These are phyloP conservation scores for Luzula sylvatica DNA, from an alignment of 176 grass and related monocot species.

Conservation along the genomic window DNA sequence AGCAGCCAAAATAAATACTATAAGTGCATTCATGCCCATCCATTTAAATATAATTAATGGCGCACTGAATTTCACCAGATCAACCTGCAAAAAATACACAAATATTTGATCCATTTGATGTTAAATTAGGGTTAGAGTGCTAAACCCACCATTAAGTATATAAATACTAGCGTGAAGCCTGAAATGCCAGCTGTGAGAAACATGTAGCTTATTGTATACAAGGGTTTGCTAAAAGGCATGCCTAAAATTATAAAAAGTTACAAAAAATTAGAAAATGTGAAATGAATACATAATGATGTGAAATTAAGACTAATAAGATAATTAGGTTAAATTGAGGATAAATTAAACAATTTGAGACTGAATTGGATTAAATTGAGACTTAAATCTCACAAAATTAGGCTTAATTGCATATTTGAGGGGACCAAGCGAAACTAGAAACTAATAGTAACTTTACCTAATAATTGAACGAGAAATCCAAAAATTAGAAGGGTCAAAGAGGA, in stretches of 20 bases:
- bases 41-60: slow-evolving; percentile 87
- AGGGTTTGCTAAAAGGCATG: slow-evolving; percentile 90
- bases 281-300: background rate
- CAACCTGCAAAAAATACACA: slow-evolving; percentile 40
- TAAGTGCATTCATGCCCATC: slow-evolving; percentile 92
- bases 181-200: slow-evolving; percentile 66
- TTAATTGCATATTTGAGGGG: too few species aligned
- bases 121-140: background rate
- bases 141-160: slow-evolving; percentile 77
- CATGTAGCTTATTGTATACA: slow-evolving; percentile 91
- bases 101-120: background rate
- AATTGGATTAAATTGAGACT: background rate
- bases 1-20: slow-evolving; percentile 78
- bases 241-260: slow-evolving; percentile 33
- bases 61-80: slow-evolving; percentile 42
- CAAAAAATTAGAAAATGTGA: background rate
- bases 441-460: slow-evolving; percentile 44
- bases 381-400: slow-evolving; percentile 2
- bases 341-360: too few species aligned
- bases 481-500: slow-evolving; percentile 43
- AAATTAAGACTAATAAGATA: too few species aligned
- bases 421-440: background rate
- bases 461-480: slow-evolving; percentile 46
- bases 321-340: too few species aligned
- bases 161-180: slow-evolving; percentile 52